Conservation (phyloP, 768 basidiomycete species). For the Suillus americanus region DNA sequence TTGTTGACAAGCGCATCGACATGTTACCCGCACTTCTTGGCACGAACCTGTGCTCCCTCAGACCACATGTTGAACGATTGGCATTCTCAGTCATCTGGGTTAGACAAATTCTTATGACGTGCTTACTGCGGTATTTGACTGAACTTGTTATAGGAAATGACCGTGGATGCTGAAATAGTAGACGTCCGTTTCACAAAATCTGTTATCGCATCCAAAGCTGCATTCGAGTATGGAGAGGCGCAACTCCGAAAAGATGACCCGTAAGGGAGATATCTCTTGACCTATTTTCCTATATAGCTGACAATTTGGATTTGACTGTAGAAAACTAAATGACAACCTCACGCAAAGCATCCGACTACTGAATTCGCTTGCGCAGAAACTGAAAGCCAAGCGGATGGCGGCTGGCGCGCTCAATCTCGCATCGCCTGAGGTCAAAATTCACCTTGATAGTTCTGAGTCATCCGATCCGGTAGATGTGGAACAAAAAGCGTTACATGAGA, state of each 20-base stretch:
- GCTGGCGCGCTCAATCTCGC: conserved; percentile 98
- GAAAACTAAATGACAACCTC: conserved; percentile 75
- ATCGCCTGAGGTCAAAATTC: conserved; percentile 97
- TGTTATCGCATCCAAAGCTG: conserved; percentile 93
- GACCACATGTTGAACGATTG: conserved; percentile 89
- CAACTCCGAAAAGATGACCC: conserved; percentile 91
- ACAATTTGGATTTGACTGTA: conserved; percentile 28
- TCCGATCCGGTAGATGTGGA: conserved; percentile 97
- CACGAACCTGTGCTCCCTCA: conserved; percentile 91
- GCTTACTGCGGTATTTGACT: background rate
- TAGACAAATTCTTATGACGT: conserved; percentile 8
- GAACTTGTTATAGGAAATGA: conserved; percentile 69
- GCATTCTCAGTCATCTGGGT: conserved; percentile 98
- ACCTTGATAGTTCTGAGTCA: conserved; percentile 89
- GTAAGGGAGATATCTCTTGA: conserved; percentile 41
- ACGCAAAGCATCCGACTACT: conserved; percentile 86
- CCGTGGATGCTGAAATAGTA: conserved; percentile 84
- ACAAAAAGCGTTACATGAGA: conserved; percentile 89
- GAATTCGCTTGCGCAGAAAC: conserved; percentile 80
- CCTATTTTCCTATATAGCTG: background rate
- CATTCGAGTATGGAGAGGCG: conserved; percentile 96
- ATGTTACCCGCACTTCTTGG: conserved; percentile 95
- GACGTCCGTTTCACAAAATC: conserved; percentile 92
- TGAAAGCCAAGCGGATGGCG: conserved; percentile 84
- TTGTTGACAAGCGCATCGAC: conserved; percentile 98